Evolutionary conservation across 148 eudicot species (phyloP).

Genomic region (Amaranthus hypochondriacus): DNA sequence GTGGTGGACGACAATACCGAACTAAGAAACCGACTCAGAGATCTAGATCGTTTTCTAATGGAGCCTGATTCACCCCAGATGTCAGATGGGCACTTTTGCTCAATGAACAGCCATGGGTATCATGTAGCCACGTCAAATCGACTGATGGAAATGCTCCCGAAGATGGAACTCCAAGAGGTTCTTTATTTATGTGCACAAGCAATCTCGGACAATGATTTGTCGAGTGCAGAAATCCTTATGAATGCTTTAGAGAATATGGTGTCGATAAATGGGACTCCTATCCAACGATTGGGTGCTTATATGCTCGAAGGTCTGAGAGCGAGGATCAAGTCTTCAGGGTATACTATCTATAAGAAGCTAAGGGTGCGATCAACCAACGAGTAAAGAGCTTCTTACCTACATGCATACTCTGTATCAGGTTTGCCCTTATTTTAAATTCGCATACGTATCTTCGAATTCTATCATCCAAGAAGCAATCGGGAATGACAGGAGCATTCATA

Average conservation of each 20-base stretch:
- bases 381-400: slow-evolving; percentile 67
- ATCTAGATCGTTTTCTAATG: slow-evolving; percentile 45
- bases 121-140: slow-evolving; percentile 29
- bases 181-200: slow-evolving; percentile 70
- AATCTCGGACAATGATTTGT: slow-evolving; percentile 35
- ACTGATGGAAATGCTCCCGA: slow-evolving; percentile 38
- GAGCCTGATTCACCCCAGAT: slow-evolving; percentile 56
- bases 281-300: slow-evolving; percentile 78
- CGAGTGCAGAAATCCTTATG: slow-evolving; percentile 39
- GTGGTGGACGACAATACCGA: slow-evolving; percentile 48
- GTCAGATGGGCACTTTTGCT: slow-evolving; percentile 39
- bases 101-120: slow-evolving; percentile 18
- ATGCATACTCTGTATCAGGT: slow-evolving; percentile 61
- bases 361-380: slow-evolving; percentile 74
- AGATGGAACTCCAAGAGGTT: slow-evolving; percentile 50
- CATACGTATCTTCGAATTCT: slow-evolving; percentile 60
- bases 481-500: slow-evolving; percentile 59
- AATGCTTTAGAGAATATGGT: slow-evolving; percentile 54
- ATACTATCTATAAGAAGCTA: slow-evolving; percentile 63
- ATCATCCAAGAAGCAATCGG: slow-evolving; percentile 60
- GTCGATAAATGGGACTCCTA: slow-evolving; percentile 69
- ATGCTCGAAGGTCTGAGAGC: slow-evolving; percentile 87
- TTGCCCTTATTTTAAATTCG: slow-evolving; percentile 76
- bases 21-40: slow-evolving; percentile 35
- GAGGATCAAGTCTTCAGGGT: slow-evolving; percentile 57